phyloP scores from a whole-genome alignment of 106 monocot genomes.

The Vanilla planifolia region DNA sequence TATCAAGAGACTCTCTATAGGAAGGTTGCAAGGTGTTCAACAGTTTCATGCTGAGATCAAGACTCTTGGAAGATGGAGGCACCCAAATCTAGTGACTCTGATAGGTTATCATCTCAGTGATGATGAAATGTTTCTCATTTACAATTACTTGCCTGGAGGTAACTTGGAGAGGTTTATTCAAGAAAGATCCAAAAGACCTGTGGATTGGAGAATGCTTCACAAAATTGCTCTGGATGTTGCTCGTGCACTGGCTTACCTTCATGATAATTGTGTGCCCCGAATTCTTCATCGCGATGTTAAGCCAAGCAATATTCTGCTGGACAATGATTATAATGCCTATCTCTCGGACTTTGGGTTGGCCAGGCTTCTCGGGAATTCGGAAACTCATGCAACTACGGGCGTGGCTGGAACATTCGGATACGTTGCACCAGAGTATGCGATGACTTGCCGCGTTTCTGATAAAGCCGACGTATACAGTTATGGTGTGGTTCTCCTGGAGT shows the following conservation, averaged over 20 bases:
- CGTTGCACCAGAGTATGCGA: constrained; percentile 37
- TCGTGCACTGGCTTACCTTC: constrained; percentile 58
- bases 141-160: constrained; percentile 69
- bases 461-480: constrained; percentile 29
- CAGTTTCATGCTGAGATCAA: constrained; percentile 91
- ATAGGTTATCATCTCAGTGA: constrained; percentile 90
- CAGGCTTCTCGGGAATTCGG: constrained; percentile 66
- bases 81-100: constrained; percentile 89
- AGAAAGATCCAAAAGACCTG: constrained; percentile 51
- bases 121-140: constrained; percentile 76
- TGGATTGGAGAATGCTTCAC: constrained; percentile 90
- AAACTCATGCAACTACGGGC: constrained; percentile 78
- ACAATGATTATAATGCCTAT: constrained; percentile 60
- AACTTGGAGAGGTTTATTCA: constrained; percentile 74
- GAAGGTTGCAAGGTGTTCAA: constrained; percentile 56
- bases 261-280: constrained; percentile 58
- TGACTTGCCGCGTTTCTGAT: constrained; percentile 29
- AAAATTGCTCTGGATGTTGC: constrained; percentile 91
- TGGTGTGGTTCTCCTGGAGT: constrained; percentile 22
- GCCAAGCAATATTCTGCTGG: constrained; percentile 73
- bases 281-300: constrained; percentile 77
- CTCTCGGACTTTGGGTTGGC: constrained; percentile 81
- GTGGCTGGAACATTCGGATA: constrained; percentile 77
- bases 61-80: constrained; percentile 86
- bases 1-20: constrained; percentile 66